A percentile compares a stretch with the other conserved stretches of the same genome.
Evolutionary conservation across 352 stramenopile species (phyloP).

Genomic region (Phytopythium boreale): DNA sequence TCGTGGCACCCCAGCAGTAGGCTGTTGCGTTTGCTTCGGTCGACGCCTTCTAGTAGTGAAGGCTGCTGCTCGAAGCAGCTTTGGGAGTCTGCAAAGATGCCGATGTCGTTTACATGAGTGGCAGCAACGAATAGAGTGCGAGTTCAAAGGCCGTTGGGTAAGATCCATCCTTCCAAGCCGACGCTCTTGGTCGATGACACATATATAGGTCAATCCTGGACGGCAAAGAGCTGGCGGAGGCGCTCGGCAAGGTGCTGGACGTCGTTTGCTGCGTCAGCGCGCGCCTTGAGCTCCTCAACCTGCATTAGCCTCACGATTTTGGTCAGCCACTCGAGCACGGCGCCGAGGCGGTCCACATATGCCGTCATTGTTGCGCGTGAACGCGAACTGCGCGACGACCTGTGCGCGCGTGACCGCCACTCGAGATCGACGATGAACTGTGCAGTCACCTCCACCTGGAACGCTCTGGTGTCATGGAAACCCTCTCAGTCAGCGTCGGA

Average conservation of each 20-base stretch:
- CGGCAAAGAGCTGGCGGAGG: slow-evolving; percentile 7
- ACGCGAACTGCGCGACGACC: neutral
- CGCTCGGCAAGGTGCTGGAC: slow-evolving; percentile 27
- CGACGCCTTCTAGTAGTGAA: neutral
- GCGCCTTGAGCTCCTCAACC: slow-evolving; percentile 25
- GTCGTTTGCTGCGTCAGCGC: slow-evolving; percentile 14
- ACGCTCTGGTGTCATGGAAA: slow-evolving; percentile 20
- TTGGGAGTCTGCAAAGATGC: neutral
- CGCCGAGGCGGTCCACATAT: slow-evolving; percentile 7
- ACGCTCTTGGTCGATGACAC: neutral
- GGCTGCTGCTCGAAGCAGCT: no score
- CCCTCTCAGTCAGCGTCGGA: neutral
- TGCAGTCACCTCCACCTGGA: slow-evolving; percentile 50
- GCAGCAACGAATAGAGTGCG: neutral
- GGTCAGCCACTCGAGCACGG: slow-evolving; percentile 33
- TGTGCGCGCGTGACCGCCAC: slow-evolving; percentile 23
- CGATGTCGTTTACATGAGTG: neutral
- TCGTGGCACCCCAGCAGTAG: slow-evolving; percentile 39
- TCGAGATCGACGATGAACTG: slow-evolving; percentile 52
- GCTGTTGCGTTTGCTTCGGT: neutral
- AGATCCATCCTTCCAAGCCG: neutral
- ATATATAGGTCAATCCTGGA: neutral
- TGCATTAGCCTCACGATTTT: slow-evolving; percentile 62
- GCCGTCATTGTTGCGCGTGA: neutral
- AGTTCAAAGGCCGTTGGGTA: neutral